These are phyloP conservation scores for Clonostachys sp. DNA, from an alignment of 2,329 filamentous ascomycete genomes.

Conservation along the genomic window DNA sequence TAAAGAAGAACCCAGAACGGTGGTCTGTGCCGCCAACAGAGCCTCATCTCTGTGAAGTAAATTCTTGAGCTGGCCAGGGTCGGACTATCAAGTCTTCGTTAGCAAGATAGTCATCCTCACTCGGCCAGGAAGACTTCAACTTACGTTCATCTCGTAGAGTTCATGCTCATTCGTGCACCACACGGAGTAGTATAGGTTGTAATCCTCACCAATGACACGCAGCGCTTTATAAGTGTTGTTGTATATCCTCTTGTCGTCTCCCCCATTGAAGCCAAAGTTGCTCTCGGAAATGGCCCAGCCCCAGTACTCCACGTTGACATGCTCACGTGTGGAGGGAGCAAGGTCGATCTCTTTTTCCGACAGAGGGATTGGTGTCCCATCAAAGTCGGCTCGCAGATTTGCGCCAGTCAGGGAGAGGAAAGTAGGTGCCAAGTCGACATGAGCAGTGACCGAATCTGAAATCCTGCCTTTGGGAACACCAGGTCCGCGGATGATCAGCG, in stretches of 20 bases:
- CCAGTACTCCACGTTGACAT: slow-evolving; percentile 50
- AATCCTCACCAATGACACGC: slow-evolving; percentile 35
- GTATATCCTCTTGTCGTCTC: slow-evolving; percentile 43
- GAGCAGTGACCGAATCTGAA: slow-evolving; percentile 36
- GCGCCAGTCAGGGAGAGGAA: slow-evolving; percentile 29
- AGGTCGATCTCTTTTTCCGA: slow-evolving; percentile 43
- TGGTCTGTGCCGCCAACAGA: slow-evolving; percentile 21
- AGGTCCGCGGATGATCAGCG: slow-evolving; percentile 44
- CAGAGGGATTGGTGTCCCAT: slow-evolving; percentile 32
- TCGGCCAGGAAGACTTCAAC: neutral
- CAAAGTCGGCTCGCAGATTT: slow-evolving; percentile 7
- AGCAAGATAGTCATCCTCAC: slow-evolving; percentile 37
- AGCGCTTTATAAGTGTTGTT: slow-evolving; percentile 41
- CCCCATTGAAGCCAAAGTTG: slow-evolving; percentile 10
- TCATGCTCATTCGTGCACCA: slow-evolving; percentile 65
- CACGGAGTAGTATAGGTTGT: slow-evolving; percentile 58
- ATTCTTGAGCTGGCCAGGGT: neutral
- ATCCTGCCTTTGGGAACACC: slow-evolving; percentile 30
- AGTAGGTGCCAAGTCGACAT: slow-evolving; percentile 52
- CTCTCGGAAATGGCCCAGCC: slow-evolving; percentile 27
- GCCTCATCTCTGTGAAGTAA: neutral
- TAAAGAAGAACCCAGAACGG: slow-evolving; percentile 6
- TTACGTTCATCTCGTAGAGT: slow-evolving; percentile 50
- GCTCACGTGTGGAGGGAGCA: slow-evolving; percentile 48
- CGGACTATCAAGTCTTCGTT: neutral